These are phyloP conservation scores for Mangifera indica DNA, from an alignment of 345 rosid genomes.

Conservation along the genomic window DNA sequence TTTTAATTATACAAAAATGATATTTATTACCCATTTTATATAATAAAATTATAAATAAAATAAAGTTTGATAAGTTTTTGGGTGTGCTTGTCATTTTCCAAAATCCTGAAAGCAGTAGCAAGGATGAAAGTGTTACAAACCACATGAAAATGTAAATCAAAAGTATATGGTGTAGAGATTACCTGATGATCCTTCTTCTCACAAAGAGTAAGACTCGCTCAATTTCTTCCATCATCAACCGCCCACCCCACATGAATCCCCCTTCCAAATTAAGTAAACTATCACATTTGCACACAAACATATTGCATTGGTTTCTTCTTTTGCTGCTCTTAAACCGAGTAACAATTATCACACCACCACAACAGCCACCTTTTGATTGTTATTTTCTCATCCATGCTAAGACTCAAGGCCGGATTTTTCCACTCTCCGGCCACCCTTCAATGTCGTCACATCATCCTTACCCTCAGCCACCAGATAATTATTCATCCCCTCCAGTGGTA, in stretches of 20 bases:
- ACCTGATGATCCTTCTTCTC: no score
- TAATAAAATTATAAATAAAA: no score
- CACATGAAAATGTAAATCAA: no score
- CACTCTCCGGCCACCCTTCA: slow-evolving; percentile 48
- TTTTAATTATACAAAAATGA: no score
- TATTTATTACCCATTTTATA: no score
- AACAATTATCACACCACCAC: not conserved
- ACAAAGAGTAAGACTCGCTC: slow-evolving; percentile 53
- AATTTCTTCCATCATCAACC: slow-evolving; percentile 22
- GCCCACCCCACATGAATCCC: slow-evolving; percentile 30
- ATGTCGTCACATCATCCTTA: slow-evolving; percentile 17
- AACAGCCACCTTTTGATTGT: not conserved
- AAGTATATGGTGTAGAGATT: no score
- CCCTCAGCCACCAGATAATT: slow-evolving; percentile 1
- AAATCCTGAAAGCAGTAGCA: no score
- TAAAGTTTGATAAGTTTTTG: no score
- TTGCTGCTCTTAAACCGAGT: not conserved
- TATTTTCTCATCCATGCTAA: slow-evolving; percentile 31
- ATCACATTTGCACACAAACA: not conserved
- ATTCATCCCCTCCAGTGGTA: slow-evolving; percentile 45
- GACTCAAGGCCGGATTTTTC: slow-evolving; percentile 45
- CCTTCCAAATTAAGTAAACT: slow-evolving; percentile 32
- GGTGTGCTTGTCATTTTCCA: no score
- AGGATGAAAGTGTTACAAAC: no score
- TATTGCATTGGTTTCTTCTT: no score